Percentiles rank a stretch among this genome's conserved stretches.
phyloP scores from a whole-genome alignment of 495 filamentous ascomycete genomes.

The Aspergillus indologenus region DNA sequence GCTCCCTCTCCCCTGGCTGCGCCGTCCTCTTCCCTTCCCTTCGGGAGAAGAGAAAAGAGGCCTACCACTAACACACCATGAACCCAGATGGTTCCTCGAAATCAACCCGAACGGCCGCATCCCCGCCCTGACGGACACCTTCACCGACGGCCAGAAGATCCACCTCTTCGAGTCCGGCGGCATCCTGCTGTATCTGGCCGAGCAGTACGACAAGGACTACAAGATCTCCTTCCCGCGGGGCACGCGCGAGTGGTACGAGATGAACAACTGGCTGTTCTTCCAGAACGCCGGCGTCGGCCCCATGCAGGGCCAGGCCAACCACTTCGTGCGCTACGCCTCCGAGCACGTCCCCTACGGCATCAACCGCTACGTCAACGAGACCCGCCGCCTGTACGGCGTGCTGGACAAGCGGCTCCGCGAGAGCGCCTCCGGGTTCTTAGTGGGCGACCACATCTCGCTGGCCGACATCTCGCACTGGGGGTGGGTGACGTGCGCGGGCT shows the following conservation, averaged over 20 bases:
- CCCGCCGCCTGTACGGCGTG: constrained; percentile 73
- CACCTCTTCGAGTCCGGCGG: constrained; percentile 78
- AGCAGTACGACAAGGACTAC: constrained; percentile 76
- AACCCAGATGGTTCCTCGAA: constrained; percentile 80
- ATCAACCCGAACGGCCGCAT: constrained; percentile 97
- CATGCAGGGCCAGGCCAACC: constrained; percentile 93
- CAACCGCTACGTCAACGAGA: constrained; percentile 78
- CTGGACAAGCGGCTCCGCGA: constrained; percentile 69
- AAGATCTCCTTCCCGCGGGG: constrained; percentile 80
- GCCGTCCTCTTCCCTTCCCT: no score
- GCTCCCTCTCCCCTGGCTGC: no score
- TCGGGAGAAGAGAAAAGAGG: no score
- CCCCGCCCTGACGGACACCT: constrained; percentile 81
- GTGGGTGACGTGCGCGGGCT: constrained; percentile 63
- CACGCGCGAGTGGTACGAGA: constrained; percentile 71
- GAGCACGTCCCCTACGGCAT: constrained; percentile 85
- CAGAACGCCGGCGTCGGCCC: constrained; percentile 79
- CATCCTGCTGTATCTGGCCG: constrained; percentile 83
- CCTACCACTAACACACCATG: no score
- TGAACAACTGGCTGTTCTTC: constrained; percentile 75
- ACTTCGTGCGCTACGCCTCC: constrained; percentile 83
- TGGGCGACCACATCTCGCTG: constrained; percentile 76
- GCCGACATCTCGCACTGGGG: constrained; percentile 83
- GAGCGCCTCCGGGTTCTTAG: constrained; percentile 66
- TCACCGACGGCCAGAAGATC: constrained; percentile 68